Percentiles rank a stretch among this genome's conserved stretches.
Evolutionary conservation across 2,329 filamentous ascomycete genomes (phyloP).

Genomic region (Achaetomium macrosporum): DNA sequence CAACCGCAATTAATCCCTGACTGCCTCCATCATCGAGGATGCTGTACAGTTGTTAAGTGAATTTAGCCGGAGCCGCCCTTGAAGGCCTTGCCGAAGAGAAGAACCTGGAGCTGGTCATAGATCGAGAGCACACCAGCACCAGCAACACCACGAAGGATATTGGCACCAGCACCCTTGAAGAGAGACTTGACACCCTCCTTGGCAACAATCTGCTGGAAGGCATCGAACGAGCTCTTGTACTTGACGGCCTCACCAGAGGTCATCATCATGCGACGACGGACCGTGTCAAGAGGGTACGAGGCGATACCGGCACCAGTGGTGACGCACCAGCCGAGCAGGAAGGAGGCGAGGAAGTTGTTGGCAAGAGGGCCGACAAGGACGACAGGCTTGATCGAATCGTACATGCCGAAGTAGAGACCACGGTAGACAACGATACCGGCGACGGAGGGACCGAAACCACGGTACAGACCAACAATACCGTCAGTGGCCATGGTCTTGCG

Average conservation of each 20-base stretch:
- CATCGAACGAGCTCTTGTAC: conserved; percentile 96
- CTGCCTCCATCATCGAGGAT: conserved; percentile 32
- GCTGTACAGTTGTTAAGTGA: conserved; percentile 42
- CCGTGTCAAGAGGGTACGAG: conserved; percentile 99
- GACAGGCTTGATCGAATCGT: conserved; percentile 99
- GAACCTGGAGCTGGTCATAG: conserved; percentile 99
- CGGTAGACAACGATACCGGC: conserved; percentile 99
- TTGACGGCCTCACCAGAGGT: conserved; percentile 96
- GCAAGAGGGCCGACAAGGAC: conserved; percentile 84
- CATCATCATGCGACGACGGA: conserved; percentile 99
- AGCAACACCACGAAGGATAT: conserved; percentile 99
- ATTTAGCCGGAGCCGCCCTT: conserved; percentile 54
- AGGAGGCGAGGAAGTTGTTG: conserved; percentile 99
- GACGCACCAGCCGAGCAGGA: conserved; percentile 97
- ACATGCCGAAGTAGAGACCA: conserved; percentile 99
- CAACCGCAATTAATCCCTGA: conserved; percentile 34
- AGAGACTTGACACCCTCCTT: conserved; percentile 97
- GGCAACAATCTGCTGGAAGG: conserved; percentile 92
- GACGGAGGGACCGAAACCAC: conserved; percentile 99
- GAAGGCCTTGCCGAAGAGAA: conserved; percentile 99
- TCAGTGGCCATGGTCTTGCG: conserved; percentile 99
- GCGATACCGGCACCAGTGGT: conserved; percentile 99
- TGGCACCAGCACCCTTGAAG: conserved; percentile 99
- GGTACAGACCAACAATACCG: conserved; percentile 99
- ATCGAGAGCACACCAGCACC: conserved; percentile 99